phyloP scores from a whole-genome alignment of 768 basidiomycete genomes.

The Boletus vermiculosoides region DNA sequence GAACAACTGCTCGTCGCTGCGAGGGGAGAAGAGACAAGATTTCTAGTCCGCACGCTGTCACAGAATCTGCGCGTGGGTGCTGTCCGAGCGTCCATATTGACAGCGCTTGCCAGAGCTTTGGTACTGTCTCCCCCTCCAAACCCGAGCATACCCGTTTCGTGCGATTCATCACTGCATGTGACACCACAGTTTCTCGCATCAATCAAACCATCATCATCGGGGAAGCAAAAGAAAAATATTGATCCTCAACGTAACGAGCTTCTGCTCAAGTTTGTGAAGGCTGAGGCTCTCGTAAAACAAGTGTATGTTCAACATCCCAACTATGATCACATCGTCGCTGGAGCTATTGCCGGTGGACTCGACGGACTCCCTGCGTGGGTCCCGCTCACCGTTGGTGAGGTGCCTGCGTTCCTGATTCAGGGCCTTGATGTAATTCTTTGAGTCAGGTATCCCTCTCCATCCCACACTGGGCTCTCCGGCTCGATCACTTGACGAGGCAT shows the following conservation, averaged over 20 bases:
- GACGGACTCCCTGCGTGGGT: slow-evolving; percentile 58
- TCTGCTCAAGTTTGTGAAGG: slow-evolving; percentile 44
- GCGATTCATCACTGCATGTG: slow-evolving; percentile 32
- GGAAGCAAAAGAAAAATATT: slow-evolving; percentile 30
- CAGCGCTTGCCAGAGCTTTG: slow-evolving; percentile 76
- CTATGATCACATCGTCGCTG: slow-evolving; percentile 66
- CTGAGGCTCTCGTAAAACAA: slow-evolving; percentile 64
- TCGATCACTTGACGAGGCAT: slow-evolving; percentile 83
- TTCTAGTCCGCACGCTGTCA: slow-evolving; percentile 70
- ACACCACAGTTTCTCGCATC: slow-evolving; percentile 19
- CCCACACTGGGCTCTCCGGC: slow-evolving; percentile 87
- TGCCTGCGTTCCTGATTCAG: slow-evolving; percentile 2
- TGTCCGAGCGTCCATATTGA: slow-evolving; percentile 77
- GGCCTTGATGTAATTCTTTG: slow-evolving; percentile 9
- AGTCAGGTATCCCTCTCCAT: slow-evolving; percentile 72
- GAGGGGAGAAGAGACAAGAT: slow-evolving; percentile 85
- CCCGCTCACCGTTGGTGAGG: slow-evolving; percentile 67
- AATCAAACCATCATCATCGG: slow-evolving; percentile 15
- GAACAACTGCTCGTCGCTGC: slow-evolving; percentile 82
- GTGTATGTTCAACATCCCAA: slow-evolving; percentile 80
- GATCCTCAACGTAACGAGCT: slow-evolving; percentile 39
- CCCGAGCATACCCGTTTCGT: slow-evolving; percentile 15
- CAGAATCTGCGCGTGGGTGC: slow-evolving; percentile 86
- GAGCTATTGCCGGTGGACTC: slow-evolving; percentile 59
- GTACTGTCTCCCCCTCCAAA: slow-evolving; percentile 52